Percentiles rank a stretch among this genome's conserved stretches.
phyloP scores from a whole-genome alignment of 1,284 basidiomycete genomes.

The Cutaneotrichosporon cutaneum region DNA sequence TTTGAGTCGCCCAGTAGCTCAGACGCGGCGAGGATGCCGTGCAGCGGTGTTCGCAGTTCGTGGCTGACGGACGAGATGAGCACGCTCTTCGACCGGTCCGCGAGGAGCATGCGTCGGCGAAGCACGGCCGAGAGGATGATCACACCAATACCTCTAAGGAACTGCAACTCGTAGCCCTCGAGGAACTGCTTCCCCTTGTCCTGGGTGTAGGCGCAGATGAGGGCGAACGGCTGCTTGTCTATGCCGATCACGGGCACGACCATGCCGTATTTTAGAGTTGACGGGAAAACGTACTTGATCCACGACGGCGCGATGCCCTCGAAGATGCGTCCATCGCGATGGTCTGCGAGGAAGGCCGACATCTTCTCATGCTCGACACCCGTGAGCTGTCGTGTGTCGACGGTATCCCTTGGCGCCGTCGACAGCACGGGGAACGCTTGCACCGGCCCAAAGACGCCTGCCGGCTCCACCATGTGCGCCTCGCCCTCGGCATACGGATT shows the following conservation, averaged over 20 bases:
- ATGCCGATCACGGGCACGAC: slow-evolving; percentile 91
- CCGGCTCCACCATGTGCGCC: slow-evolving; percentile 37
- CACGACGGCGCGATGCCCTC: slow-evolving; percentile 76
- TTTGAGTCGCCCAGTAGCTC: slow-evolving; percentile 81
- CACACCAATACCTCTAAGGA: slow-evolving; percentile 82
- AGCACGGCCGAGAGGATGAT: slow-evolving; percentile 92
- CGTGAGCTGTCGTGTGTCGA: slow-evolving; percentile 54
- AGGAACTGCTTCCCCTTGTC: slow-evolving; percentile 75
- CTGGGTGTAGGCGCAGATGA: slow-evolving; percentile 84
- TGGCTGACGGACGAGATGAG: slow-evolving; percentile 76
- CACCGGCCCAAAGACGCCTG: slow-evolving; percentile 40
- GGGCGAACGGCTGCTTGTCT: slow-evolving; percentile 86
- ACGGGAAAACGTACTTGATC: slow-evolving; percentile 74
- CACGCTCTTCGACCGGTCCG: slow-evolving; percentile 66
- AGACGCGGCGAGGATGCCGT: slow-evolving; percentile 86
- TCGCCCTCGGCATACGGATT: slow-evolving; percentile 41
- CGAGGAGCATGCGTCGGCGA: slow-evolving; percentile 87
- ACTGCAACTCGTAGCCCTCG: slow-evolving; percentile 89
- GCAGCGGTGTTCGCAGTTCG: slow-evolving; percentile 83
- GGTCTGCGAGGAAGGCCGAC: slow-evolving; percentile 69
- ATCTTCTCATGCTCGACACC: slow-evolving; percentile 70
- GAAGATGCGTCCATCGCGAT: slow-evolving; percentile 79
- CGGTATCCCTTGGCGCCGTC: slow-evolving; percentile 26
- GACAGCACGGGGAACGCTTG: slow-evolving; percentile 42
- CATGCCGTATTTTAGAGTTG: slow-evolving; percentile 77